These are phyloP conservation scores for Myxozyma mucilagina DNA, from an alignment of 805 yeast genomes.

Conservation along the genomic window DNA sequence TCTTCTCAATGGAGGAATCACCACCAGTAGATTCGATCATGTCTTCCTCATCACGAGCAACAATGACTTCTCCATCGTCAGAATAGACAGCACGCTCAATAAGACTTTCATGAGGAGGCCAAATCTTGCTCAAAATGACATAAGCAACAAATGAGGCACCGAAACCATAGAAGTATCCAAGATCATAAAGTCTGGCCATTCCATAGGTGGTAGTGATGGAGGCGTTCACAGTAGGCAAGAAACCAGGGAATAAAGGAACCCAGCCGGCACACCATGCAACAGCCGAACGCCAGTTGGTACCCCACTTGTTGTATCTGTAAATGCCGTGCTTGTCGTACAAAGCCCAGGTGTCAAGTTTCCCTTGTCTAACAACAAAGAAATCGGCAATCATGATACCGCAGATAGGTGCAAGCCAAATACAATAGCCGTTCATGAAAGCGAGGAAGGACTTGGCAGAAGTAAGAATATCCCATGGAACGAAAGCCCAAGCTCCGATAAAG, in stretches of 20 bases:
- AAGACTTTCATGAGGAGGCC: conserved; percentile 21
- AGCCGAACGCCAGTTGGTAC: conserved; percentile 48
- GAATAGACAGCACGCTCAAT: conserved; percentile 21
- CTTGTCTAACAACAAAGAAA: conserved; percentile 45
- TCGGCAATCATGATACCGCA: conserved; percentile 65
- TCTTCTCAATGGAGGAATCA: conserved; percentile 4
- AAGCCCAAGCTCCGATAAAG: conserved; percentile 62
- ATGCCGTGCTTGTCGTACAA: conserved; percentile 46
- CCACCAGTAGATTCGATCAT: background rate
- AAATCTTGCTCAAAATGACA: conserved; percentile 10
- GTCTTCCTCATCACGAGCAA: conserved; percentile 19
- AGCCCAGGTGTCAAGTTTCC: conserved; percentile 46
- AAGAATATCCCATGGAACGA: conserved; percentile 78
- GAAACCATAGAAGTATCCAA: conserved; percentile 35
- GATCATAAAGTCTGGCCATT: conserved; percentile 31
- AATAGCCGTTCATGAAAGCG: conserved; percentile 75
- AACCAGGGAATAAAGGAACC: conserved; percentile 30
- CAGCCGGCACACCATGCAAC: conserved; percentile 43
- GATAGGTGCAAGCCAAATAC: conserved; percentile 79
- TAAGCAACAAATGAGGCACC: conserved; percentile 25
- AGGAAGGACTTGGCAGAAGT: conserved; percentile 71
- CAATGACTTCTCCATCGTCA: conserved; percentile 15
- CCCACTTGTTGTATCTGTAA: conserved; percentile 46
- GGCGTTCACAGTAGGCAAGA: conserved; percentile 22
- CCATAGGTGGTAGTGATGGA: conserved; percentile 3